Conservation (phyloP, 148 eudicot species). For the Linanthus parryae region DNA sequence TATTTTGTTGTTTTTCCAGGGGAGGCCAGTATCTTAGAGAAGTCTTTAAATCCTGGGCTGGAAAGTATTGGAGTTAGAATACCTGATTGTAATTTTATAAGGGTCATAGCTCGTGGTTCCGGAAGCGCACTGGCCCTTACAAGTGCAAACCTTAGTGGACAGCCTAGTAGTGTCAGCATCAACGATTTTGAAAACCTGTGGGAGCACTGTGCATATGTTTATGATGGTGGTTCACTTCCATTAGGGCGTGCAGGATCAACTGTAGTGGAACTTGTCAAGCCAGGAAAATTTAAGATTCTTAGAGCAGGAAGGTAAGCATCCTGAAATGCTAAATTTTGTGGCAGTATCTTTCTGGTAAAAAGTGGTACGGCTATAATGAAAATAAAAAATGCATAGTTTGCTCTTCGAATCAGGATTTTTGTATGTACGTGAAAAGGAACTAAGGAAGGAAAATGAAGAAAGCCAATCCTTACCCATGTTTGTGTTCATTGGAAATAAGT, state of each 20-base stretch:
- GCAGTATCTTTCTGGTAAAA: too few relatives aligned
- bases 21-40: conserved; percentile 75
- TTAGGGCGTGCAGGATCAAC: conserved; percentile 94
- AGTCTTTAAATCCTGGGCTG: conserved; percentile 73
- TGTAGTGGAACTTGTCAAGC: conserved; percentile 61
- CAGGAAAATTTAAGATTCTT: conserved; percentile 63
- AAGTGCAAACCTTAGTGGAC: conserved; percentile 90
- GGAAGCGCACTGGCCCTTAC: conserved; percentile 89
- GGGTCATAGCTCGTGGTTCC: conserved; percentile 61
- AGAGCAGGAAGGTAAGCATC: conserved; percentile 91
- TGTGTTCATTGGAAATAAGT: too few relatives aligned
- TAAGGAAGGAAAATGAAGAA: too few relatives aligned
- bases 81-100: conserved; percentile 70
- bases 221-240: conserved; percentile 81
- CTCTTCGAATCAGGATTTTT: too few relatives aligned
- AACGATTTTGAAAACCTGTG: conserved; percentile 69
- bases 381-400: too few relatives aligned
- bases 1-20: conserved; percentile 33
- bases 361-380: too few relatives aligned
- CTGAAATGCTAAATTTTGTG: too few relatives aligned
- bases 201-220: conserved; percentile 77
- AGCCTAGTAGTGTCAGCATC: conserved; percentile 76
- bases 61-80: conserved; percentile 82
- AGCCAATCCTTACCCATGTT: too few relatives aligned
- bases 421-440: too few relatives aligned